Evolutionary conservation across 129 eudicot species (phyloP), one percentile per base, ranked within the genome.

Genomic region (Mikania micrantha): DNA sequence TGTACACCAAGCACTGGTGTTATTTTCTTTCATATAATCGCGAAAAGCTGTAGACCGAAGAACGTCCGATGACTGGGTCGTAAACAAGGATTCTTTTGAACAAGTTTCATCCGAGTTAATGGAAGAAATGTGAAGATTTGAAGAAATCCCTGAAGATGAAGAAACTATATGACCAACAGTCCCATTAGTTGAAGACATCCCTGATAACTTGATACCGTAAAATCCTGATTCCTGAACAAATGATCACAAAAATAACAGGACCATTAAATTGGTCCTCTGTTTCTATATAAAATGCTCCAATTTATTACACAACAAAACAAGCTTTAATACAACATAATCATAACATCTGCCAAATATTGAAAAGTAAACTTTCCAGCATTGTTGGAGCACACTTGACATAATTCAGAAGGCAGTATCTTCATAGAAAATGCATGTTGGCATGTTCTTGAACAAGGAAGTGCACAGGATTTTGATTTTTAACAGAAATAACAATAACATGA

Each of bases 121-220:
- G 12, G 54, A 48, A 22, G 59, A 10, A 27, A 54, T 25, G 17
- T 88, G 94, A 76, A 88, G 90, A 78, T 85, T 78, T 48, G 86
- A 70, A 49, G 88, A 85, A 58, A 78, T 85, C 61, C 84, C 88
- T 48, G 91, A 77, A 44, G 96, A 79, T 48, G 96, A 88, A 25
- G 96, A 88, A 47, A 85, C 74, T 50, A 88, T 81, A 68, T 82
- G 98, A 65, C 95, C 96, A 57, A 82, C 87, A 69, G 66, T 82
- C 3, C 86, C 96, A 54, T 83, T 84, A 28, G 71, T 70, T 17
- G 96, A 80, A 66, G 94, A 83, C 29, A 70, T 57, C 64, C 73
- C 9, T 81, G 81, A 69, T 75, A 72, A 13, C 60, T 76, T 0
- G 83, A 60, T 29, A 59, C 9, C 64, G 9, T 19, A 21, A 11